Evolutionary conservation across 176 grass and related monocot species (phyloP).

Genomic region (Oryza australiensis): DNA sequence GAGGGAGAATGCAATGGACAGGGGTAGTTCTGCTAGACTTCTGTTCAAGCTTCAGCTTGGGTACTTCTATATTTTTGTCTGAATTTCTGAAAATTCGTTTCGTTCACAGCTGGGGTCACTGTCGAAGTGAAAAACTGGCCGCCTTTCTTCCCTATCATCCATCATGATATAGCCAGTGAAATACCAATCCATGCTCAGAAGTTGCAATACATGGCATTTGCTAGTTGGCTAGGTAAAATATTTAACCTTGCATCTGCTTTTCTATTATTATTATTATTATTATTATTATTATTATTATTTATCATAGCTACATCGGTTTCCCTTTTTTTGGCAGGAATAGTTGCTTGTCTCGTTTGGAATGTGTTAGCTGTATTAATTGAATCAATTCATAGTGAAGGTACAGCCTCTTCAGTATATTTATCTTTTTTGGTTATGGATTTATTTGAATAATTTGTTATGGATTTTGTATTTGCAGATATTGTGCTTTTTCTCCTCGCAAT

Average conservation of each 20-base stretch:
- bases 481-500: conserved; percentile 71
- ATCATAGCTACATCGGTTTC: background rate
- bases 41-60: background rate
- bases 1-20: conserved; percentile 78
- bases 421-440: background rate
- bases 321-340: conserved; percentile 58
- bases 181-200: conserved; percentile 86
- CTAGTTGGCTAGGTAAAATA: conserved; percentile 83
- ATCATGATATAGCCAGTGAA: conserved; percentile 84
- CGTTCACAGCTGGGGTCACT: conserved; percentile 56
- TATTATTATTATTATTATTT: background rate
- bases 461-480: conserved; percentile 51
- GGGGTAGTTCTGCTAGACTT: conserved; percentile 48
- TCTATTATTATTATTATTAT: background rate
- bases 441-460: background rate
- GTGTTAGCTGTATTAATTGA: conserved; percentile 63
- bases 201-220: conserved; percentile 86
- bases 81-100: conserved; percentile 21
- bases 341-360: conserved; percentile 78
- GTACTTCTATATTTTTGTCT: conserved; percentile 1
- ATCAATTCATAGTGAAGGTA: conserved; percentile 70
- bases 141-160: conserved; percentile 78
- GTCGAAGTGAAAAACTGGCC: conserved; percentile 88
- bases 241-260: conserved; percentile 25
- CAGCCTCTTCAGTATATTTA: background rate